phyloP scores from a whole-genome alignment of 192 early-diverging fungal genomes.

The Entomortierella parvispora region DNA sequence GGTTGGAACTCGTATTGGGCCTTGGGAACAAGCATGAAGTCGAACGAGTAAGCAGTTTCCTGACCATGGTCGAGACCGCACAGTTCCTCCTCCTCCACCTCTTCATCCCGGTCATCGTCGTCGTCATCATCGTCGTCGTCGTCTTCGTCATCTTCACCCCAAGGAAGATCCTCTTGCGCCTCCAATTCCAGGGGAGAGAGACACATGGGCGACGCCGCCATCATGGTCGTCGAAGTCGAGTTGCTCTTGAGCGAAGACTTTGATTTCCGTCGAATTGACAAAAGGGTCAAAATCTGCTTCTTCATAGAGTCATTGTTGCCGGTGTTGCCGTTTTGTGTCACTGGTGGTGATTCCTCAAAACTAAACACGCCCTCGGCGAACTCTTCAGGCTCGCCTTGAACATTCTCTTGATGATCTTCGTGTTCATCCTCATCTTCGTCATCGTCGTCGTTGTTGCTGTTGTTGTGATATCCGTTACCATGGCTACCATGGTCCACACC shows the following conservation, averaged over 20 bases:
- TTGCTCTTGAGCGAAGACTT: background rate
- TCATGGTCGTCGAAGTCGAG: background rate
- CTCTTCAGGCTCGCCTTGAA: background rate
- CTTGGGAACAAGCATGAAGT: constrained; percentile 39
- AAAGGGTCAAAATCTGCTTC: constrained; percentile 19
- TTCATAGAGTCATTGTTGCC: constrained; percentile 18
- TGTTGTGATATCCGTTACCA: too few species aligned
- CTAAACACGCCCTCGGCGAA: background rate
- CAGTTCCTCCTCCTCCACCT: background rate
- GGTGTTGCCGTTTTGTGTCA: background rate
- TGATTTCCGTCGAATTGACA: constrained; percentile 16
- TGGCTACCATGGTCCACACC: too few species aligned
- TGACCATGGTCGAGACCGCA: too few species aligned
- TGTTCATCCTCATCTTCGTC: too few species aligned
- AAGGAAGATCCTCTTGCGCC: constrained; percentile 29
- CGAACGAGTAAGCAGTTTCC: constrained; percentile 19
- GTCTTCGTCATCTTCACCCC: constrained; percentile 2
- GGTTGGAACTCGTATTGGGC: constrained; percentile 41
- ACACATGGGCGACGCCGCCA: background rate
- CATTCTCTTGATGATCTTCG: too few species aligned
- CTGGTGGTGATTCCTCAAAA: background rate
- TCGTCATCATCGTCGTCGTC: constrained; percentile 10
- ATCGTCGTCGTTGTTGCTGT: too few species aligned
- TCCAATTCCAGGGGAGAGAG: constrained; percentile 44
- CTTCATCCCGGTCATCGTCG: background rate